Evolutionary conservation across 345 rosid species (phyloP).

Genomic region (Mallotus nudiflorus): DNA sequence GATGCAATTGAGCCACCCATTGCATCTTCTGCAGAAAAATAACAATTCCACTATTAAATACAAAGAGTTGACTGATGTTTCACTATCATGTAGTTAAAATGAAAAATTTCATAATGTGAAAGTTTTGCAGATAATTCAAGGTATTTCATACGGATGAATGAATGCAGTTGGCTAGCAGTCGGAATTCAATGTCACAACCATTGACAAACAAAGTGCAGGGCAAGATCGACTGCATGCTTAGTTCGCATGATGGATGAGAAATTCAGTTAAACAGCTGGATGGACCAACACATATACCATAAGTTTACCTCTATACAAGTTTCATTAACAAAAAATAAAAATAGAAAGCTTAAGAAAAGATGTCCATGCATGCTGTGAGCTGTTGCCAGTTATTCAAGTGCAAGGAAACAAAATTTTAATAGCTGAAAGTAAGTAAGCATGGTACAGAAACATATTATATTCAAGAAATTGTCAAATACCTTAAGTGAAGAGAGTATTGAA

Average conservation of each 20-base stretch:
- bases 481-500: conserved; percentile 18
- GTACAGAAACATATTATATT: conserved; percentile 3
- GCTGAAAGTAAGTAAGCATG: neutral
- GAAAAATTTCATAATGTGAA: neutral
- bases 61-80: too few species aligned
- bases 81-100: too few species aligned
- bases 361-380: neutral
- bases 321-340: neutral
- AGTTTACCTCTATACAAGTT: neutral
- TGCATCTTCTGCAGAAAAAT: conserved; percentile 40
- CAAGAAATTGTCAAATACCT: conserved; percentile 13
- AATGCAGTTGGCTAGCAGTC: neutral
- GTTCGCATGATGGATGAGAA: neutral
- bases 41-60: neutral
- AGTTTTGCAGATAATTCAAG: neutral
- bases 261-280: neutral
- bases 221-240: neutral
- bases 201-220: neutral
- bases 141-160: neutral
- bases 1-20: conserved; percentile 40
- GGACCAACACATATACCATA: neutral
- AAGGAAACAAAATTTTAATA: neutral
- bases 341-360: neutral
- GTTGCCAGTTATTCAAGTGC: neutral
- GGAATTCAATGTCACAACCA: neutral